These are phyloP conservation scores for Fusarium sp. DNA, from an alignment of 2,329 filamentous ascomycete species.

Conservation along the genomic window DNA sequence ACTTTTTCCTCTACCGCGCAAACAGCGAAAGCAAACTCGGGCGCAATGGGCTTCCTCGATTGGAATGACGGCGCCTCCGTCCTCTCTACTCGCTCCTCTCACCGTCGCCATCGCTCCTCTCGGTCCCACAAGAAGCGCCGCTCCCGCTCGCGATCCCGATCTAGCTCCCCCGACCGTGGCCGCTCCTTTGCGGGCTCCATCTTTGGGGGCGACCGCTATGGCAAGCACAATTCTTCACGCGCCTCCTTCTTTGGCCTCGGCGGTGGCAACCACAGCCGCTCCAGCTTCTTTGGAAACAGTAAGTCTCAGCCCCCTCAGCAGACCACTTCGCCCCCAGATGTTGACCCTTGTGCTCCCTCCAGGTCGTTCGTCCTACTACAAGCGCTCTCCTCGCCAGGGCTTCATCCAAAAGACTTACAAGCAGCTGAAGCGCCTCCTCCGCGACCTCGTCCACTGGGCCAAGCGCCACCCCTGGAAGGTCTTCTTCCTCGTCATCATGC, in stretches of 20 bases:
- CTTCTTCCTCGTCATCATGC: constrained; percentile 87
- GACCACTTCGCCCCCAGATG: neutral
- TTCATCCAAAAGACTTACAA: constrained; percentile 81
- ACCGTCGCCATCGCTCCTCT: constrained; percentile 45
- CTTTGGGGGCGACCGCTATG: constrained; percentile 50
- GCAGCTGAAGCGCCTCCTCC: constrained; percentile 82
- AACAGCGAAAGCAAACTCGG: neutral
- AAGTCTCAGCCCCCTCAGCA: constrained; percentile 26
- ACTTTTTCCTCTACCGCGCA: neutral
- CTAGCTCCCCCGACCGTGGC: constrained; percentile 49
- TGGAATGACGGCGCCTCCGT: constrained; percentile 49
- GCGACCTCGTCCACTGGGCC: constrained; percentile 84
- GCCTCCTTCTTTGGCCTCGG: constrained; percentile 62
- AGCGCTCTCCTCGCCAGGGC: constrained; percentile 82
- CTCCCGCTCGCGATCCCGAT: constrained; percentile 54
- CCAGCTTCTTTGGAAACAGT: constrained; percentile 61
- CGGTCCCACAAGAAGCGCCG: constrained; percentile 50
- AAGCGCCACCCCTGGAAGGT: constrained; percentile 88
- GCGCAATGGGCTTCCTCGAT: constrained; percentile 51
- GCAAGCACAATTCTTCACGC: constrained; percentile 56
- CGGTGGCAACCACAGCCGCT: constrained; percentile 54
- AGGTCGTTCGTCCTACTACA: constrained; percentile 76
- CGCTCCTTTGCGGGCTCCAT: constrained; percentile 50
- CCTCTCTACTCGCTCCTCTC: constrained; percentile 45
- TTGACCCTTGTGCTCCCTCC: constrained; percentile 3